These are phyloP conservation scores for Globisporangium yorkense DNA, from an alignment of 352 stramenopile species.

Conservation along the genomic window DNA sequence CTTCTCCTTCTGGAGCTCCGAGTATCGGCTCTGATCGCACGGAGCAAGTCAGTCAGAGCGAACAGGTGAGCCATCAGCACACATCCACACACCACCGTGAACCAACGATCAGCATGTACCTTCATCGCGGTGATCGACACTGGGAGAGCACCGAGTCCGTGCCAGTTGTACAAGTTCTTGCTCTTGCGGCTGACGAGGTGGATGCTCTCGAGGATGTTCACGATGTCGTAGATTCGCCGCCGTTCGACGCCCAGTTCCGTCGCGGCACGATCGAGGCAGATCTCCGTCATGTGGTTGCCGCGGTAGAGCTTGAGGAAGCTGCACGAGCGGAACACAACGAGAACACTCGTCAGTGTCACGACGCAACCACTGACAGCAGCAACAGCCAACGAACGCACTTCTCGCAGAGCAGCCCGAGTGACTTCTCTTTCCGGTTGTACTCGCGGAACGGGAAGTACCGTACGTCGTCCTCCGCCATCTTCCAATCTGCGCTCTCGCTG, in stretches of 20 bases:
- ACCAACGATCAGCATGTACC: constrained; percentile 16
- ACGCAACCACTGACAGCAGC: not conserved
- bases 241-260: constrained; percentile 86
- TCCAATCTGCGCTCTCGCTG: constrained; percentile 17
- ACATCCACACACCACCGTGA: not conserved
- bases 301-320: constrained; percentile 80
- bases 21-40: constrained; percentile 29
- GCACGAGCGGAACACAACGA: not conserved
- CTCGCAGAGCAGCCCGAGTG: constrained; percentile 75
- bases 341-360: not conserved
- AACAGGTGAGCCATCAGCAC: not conserved
- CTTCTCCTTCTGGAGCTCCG: constrained; percentile 29
- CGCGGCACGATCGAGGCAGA: constrained; percentile 68
- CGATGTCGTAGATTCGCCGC: constrained; percentile 96
- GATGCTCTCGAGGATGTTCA: constrained; percentile 97
- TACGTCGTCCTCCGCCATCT: constrained; percentile 26
- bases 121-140: constrained; percentile 70
- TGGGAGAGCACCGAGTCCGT: constrained; percentile 62
- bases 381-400: constrained; percentile 43
- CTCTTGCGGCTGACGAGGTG: constrained; percentile 93
- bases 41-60: not conserved
- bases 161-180: constrained; percentile 96
- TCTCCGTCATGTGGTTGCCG: constrained; percentile 59
- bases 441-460: constrained; percentile 69
- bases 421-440: constrained; percentile 88